Evolutionary conservation across 805 yeast genomes (phyloP).

Genomic region (Candida adriatica): DNA sequence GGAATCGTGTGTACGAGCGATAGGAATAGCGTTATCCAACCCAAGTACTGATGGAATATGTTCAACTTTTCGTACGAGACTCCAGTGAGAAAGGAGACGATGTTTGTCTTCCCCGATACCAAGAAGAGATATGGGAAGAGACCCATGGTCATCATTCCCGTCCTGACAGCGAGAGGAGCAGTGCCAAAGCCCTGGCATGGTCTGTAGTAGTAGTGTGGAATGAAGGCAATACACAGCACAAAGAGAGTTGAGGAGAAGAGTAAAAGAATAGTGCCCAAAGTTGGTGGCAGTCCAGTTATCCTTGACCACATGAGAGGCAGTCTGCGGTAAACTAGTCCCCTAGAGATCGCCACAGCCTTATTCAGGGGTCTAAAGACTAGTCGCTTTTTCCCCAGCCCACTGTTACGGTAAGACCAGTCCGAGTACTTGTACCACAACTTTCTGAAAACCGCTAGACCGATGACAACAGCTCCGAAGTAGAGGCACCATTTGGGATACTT

Average conservation of each 20-base stretch:
- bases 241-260: constrained; percentile 30
- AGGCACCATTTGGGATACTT: constrained; percentile 12
- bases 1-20: constrained; percentile 46
- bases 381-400: constrained; percentile 3
- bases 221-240: constrained; percentile 25
- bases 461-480: constrained; percentile 14
- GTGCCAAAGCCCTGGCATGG: constrained; percentile 49
- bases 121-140: constrained; percentile 44
- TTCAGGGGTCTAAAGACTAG: constrained; percentile 3
- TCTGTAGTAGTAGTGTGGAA: constrained; percentile 46
- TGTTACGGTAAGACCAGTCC: constrained; percentile 18
- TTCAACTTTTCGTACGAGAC: constrained; percentile 50
- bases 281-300: constrained; percentile 31
- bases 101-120: constrained; percentile 46
- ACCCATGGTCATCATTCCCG: constrained; percentile 45
- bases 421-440: constrained; percentile 7
- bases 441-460: constrained; percentile 5
- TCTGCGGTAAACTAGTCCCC: constrained; percentile 28
- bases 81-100: constrained; percentile 43
- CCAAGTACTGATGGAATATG: constrained; percentile 36
- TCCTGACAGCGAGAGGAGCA: constrained; percentile 49
- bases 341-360: constrained; percentile 24
- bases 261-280: constrained; percentile 30
- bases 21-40: constrained; percentile 37
- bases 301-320: constrained; percentile 27